Evolutionary conservation across 2,329 filamentous ascomycete genomes (phyloP).

Genomic region (Anisogramma anomala): DNA sequence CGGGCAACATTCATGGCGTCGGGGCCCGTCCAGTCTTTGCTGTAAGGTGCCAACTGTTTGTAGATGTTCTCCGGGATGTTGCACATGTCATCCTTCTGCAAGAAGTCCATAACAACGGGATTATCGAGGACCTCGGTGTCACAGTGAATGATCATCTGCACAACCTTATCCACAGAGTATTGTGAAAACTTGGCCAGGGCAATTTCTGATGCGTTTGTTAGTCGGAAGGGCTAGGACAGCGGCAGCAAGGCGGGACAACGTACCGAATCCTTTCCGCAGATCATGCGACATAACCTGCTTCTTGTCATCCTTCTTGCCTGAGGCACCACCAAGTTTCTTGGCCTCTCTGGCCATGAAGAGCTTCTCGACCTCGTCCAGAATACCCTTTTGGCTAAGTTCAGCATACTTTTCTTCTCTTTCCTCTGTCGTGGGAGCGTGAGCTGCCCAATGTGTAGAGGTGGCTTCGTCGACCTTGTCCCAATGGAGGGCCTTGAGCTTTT

Average conservation of each 20-base stretch:
- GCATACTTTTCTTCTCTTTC: conserved; percentile 92
- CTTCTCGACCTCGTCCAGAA: conserved; percentile 94
- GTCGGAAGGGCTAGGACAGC: conserved; percentile 9
- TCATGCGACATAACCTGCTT: conserved; percentile 93
- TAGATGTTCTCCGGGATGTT: conserved; percentile 81
- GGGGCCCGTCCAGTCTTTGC: conserved; percentile 89
- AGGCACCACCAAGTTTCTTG: conserved; percentile 65
- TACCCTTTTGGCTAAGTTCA: conserved; percentile 86
- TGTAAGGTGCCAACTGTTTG: conserved; percentile 90
- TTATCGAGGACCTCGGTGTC: conserved; percentile 83
- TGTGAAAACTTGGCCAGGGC: conserved; percentile 89
- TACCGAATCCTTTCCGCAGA: conserved; percentile 74
- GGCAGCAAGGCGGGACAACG: conserved; percentile 20
- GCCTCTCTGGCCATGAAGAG: conserved; percentile 96
- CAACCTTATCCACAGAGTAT: conserved; percentile 68
- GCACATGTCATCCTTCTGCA: conserved; percentile 86
- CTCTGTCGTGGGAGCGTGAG: conserved; percentile 72
- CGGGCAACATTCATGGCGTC: conserved; percentile 66
- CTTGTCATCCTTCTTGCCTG: conserved; percentile 79
- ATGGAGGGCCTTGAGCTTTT: conserved; percentile 98
- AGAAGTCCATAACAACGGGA: conserved; percentile 86
- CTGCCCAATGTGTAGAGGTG: conserved; percentile 85
- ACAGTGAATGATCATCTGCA: conserved; percentile 91
- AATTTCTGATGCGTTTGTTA: conserved; percentile 50
- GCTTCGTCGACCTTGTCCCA: conserved; percentile 98